Evolutionary conservation across 1,139 yeast genomes (phyloP), one percentile per base, ranked within the genome.

Genomic region (Debaryomycetaceae sp.): DNA sequence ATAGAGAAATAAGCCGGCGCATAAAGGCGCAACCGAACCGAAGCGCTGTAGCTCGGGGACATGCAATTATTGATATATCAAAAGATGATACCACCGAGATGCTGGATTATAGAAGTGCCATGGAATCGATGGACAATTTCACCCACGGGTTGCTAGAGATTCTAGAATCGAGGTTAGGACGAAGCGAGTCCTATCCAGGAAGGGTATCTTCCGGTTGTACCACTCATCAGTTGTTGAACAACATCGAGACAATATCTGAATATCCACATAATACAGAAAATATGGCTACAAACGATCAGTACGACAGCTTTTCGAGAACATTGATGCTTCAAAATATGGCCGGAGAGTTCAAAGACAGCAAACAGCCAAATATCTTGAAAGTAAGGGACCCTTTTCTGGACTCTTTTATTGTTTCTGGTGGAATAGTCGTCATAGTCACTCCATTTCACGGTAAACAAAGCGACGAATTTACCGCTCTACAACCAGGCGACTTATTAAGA

Each of bases 391-490:
- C 64, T 3, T 64, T 51, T 36, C 66, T 64, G 56, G 49, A 53
- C 5, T 52, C 48, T 14, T 36, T 37, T 13, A 64, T 69, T 9
- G 34, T 47, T 1, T 50, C 65, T 6, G 75, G 75, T 1, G 63
- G 59, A 1, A 54, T 65, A 11, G 73, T 67, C 4, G 70, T 66
- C n/a, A 70, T 65, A 3, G 59, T 67, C 4, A 56, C 59, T 33
- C 63, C 65, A 6, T 67, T 58, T 37, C 48, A 51, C 29, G 67
- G 66, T 0, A 43, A 34, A 1, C 45, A 38, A 13, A 52, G 48
- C 3, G 41, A 43, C 34, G 70, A 66, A 36, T 63, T 65, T 43
- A 40, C 40, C 3, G 43, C 46, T 8, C 52, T 69, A 30, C 56
- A 63, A 36, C 53, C 59, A 5, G 75, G 75, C 1, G 73, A 68